Evolutionary conservation across 768 basidiomycete genomes (phyloP).

Genomic region (Tremella fuciformis): DNA sequence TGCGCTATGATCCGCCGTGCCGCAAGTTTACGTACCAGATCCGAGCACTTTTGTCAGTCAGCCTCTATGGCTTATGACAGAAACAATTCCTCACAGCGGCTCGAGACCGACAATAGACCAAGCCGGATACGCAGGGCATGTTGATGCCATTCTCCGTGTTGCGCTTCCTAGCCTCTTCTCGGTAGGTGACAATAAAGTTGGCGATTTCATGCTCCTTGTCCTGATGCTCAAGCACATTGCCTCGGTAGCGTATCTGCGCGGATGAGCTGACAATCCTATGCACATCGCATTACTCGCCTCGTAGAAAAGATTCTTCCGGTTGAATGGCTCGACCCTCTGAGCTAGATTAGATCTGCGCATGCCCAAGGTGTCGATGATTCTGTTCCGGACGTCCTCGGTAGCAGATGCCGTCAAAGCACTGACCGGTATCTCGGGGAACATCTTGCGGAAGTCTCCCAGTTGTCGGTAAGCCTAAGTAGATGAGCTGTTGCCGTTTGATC

Average conservation of each 20-base stretch:
- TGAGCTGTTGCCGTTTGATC: background rate
- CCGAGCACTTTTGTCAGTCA: slow-evolving; percentile 36
- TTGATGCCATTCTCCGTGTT: slow-evolving; percentile 27
- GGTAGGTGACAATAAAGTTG: slow-evolving; percentile 37
- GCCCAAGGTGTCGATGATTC: slow-evolving; percentile 45
- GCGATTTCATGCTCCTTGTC: slow-evolving; percentile 41
- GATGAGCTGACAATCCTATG: background rate
- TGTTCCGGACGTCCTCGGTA: slow-evolving; percentile 45
- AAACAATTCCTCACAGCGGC: slow-evolving; percentile 27
- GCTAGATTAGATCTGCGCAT: slow-evolving; percentile 43
- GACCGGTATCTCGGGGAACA: slow-evolving; percentile 29
- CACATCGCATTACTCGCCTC: slow-evolving; percentile 38
- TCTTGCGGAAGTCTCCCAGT: slow-evolving; percentile 45
- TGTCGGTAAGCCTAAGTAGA: slow-evolving; percentile 41
- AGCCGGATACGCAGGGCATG: slow-evolving; percentile 38
- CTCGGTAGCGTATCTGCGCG: slow-evolving; percentile 36
- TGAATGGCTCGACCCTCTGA: slow-evolving; percentile 51
- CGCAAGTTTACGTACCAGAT: slow-evolving; percentile 31
- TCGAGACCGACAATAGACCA: slow-evolving; percentile 48
- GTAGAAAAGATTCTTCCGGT: slow-evolving; percentile 51
- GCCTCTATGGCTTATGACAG: background rate
- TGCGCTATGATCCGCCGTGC: slow-evolving; percentile 34
- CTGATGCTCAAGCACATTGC: slow-evolving; percentile 15
- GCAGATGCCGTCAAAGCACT: slow-evolving; percentile 53
- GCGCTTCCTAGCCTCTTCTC: slow-evolving; percentile 15